These are phyloP conservation scores for Rutstroemia sp. DNA, from an alignment of 2,329 filamentous ascomycete species.

Conservation along the genomic window DNA sequence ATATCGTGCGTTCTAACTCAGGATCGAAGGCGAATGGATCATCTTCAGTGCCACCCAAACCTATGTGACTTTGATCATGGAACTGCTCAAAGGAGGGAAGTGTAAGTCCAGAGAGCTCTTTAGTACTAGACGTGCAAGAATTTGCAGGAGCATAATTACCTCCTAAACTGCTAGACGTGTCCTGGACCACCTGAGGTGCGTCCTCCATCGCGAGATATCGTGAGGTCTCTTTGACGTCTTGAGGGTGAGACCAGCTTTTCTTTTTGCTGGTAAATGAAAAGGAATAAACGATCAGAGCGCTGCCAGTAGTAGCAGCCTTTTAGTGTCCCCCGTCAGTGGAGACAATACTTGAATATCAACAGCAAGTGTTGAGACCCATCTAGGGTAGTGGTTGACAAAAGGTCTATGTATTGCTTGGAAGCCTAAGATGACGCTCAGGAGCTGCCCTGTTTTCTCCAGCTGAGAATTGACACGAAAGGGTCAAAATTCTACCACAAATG, in stretches of 20 bases:
- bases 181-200: background rate
- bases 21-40: background rate
- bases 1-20: background rate
- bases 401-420: background rate
- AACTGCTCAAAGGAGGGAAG: conserved; percentile 9
- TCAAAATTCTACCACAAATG: background rate
- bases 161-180: conserved; percentile 1
- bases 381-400: background rate
- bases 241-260: background rate
- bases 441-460: background rate
- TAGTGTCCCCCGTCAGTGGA: too few relatives aligned
- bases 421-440: background rate
- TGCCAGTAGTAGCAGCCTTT: too few relatives aligned
- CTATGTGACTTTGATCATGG: background rate
- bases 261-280: background rate
- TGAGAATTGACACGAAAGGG: background rate
- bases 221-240: conserved; percentile 3
- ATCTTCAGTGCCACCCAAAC: background rate
- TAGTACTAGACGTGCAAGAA: background rate
- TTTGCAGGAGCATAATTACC: conserved; percentile 11
- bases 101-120: conserved; percentile 9
- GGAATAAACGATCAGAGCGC: background rate
- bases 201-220: conserved; percentile 7
- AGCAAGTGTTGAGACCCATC: background rate
- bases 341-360: background rate